Percentiles rank a stretch among this genome's conserved stretches.
These are phyloP conservation scores for Camellia lanceoleosa DNA, from an alignment of 148 eudicot species.

Conservation along the genomic window DNA sequence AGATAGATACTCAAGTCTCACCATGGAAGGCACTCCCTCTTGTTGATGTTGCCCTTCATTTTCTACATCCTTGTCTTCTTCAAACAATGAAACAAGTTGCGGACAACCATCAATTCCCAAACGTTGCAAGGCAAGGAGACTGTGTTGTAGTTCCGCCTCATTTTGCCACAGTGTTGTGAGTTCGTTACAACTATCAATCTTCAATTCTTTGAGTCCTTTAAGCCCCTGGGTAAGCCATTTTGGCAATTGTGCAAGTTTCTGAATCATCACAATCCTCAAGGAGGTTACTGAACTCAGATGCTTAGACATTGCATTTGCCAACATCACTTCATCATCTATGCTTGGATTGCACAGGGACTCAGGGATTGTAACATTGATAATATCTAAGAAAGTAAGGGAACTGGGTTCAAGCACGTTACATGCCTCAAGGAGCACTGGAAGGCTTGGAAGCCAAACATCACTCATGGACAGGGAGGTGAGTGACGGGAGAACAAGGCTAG, in stretches of 20 bases:
- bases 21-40: no score
- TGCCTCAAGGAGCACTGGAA: not conserved
- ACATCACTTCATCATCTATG: not conserved
- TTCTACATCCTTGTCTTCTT: not conserved
- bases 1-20: no score
- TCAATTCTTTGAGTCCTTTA: not conserved
- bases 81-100: conserved; percentile 4
- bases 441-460: not conserved
- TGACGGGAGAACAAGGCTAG: no score
- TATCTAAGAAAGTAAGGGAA: not conserved
- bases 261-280: not conserved
- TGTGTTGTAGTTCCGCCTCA: not conserved
- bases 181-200: not conserved
- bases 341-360: not conserved
- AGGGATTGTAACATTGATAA: not conserved
- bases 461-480: no score
- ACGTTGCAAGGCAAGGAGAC: not conserved
- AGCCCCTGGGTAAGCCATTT: not conserved
- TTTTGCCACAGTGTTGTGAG: not conserved
- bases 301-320: not conserved
- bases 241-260: not conserved
- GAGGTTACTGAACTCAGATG: not conserved
- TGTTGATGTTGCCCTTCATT: no score
- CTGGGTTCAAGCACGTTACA: not conserved
- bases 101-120: not conserved